Evolutionary conservation across 305 asterid species (phyloP).

Genomic region (Fraxinus dipetala): DNA sequence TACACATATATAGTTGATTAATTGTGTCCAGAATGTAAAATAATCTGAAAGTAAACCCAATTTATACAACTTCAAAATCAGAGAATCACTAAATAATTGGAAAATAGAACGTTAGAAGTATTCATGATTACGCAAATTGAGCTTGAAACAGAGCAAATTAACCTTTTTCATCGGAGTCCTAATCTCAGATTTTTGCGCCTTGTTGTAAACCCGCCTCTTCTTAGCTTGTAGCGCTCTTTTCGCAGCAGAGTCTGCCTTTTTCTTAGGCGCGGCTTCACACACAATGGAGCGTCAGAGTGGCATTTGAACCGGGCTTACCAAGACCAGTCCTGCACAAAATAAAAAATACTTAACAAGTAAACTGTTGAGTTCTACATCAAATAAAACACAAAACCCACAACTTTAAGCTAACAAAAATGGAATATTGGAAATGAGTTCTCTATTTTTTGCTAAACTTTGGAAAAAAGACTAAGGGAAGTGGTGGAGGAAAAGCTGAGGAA

Average conservation of each 20-base stretch:
- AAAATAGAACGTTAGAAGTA: neutral
- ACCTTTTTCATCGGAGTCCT: slow-evolving; percentile 93
- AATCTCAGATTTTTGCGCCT: slow-evolving; percentile 68
- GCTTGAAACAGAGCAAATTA: neutral
- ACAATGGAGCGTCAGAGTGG: slow-evolving; percentile 52
- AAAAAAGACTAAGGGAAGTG: slow-evolving; percentile 49
- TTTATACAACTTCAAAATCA: neutral
- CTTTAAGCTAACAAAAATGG: neutral
- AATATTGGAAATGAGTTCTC: neutral
- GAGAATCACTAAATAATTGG: neutral
- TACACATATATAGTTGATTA: neutral
- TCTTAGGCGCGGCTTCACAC: slow-evolving; percentile 55
- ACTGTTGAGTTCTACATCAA: too few relatives aligned
- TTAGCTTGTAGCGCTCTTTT: slow-evolving; percentile 95
- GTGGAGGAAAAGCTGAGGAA: slow-evolving; percentile 66
- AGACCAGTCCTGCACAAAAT: slow-evolving; percentile 38
- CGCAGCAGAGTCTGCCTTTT: slow-evolving; percentile 95
- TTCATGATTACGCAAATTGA: neutral
- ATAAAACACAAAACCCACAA: neutral
- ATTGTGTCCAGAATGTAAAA: neutral
- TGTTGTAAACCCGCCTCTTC: slow-evolving; percentile 76
- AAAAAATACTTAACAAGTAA: neutral
- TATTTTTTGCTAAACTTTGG: slow-evolving; percentile 42
- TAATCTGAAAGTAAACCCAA: neutral
- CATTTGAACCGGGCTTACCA: slow-evolving; percentile 42